Evolutionary conservation across 805 yeast genomes (phyloP).

Genomic region (Candida qinlingensis): DNA sequence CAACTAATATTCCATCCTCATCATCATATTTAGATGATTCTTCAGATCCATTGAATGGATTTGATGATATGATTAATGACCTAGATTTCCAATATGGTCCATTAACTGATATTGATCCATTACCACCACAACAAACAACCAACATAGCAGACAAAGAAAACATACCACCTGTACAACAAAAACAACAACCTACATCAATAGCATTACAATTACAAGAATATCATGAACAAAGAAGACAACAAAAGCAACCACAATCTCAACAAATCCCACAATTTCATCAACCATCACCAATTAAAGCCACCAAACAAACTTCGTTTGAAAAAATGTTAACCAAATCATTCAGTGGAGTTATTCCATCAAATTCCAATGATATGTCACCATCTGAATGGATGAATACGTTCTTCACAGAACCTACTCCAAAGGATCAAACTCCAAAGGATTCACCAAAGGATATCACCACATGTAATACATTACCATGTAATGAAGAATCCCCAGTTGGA

Average conservation of each 20-base stretch:
- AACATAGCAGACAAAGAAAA: slow-evolving; percentile 30
- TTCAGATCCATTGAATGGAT: slow-evolving; percentile 34
- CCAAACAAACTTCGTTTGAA: slow-evolving; percentile 33
- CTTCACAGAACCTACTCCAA: slow-evolving; percentile 24
- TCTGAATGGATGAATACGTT: slow-evolving; percentile 25
- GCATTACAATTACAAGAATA: slow-evolving; percentile 15
- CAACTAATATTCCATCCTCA: slow-evolving; percentile 5
- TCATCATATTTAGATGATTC: slow-evolving; percentile 16
- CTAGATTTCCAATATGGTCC: slow-evolving; percentile 27
- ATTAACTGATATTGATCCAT: slow-evolving; percentile 27
- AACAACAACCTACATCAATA: slow-evolving; percentile 15
- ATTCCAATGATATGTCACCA: slow-evolving; percentile 16
- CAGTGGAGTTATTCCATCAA: slow-evolving; percentile 21
- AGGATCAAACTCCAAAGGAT: slow-evolving; percentile 19
- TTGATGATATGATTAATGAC: slow-evolving; percentile 27
- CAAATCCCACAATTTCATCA: background rate
- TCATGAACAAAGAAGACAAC: slow-evolving; percentile 9
- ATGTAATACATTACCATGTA: slow-evolving; percentile 27
- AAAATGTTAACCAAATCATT: slow-evolving; percentile 34
- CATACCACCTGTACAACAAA: slow-evolving; percentile 28
- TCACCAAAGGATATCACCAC: slow-evolving; percentile 27
- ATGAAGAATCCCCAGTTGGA: slow-evolving; percentile 12
- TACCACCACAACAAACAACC: slow-evolving; percentile 16
- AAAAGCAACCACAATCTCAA: background rate
- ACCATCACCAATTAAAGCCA: slow-evolving; percentile 6